phyloP scores from a whole-genome alignment of 352 stramenopile genomes.

The Globisporangium canariense region DNA sequence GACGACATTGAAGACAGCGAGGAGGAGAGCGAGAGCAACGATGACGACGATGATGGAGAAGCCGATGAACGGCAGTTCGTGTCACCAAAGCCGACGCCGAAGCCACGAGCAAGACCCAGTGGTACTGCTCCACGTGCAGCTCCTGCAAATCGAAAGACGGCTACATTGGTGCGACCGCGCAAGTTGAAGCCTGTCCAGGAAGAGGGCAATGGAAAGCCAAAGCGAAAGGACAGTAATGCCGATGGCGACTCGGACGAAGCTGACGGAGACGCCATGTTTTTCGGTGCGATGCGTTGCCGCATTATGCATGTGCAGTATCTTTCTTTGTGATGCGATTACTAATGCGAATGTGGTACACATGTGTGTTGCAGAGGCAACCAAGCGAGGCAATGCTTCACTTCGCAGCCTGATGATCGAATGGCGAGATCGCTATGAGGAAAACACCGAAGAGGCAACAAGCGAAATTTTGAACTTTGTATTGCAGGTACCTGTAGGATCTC shows the following conservation, averaged over 20 bases:
- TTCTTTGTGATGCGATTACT: background rate
- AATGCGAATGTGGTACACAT: background rate
- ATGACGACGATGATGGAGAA: constrained; percentile 18
- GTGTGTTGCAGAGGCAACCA: constrained; percentile 46
- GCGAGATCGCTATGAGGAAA: constrained; percentile 67
- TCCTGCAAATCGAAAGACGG: constrained; percentile 17
- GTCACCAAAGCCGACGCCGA: constrained; percentile 12
- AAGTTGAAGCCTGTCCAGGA: constrained; percentile 32
- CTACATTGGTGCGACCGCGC: constrained; percentile 16
- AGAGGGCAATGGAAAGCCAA: constrained; percentile 12
- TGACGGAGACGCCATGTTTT: constrained; percentile 6
- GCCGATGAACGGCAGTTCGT: constrained; percentile 19
- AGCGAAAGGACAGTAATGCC: constrained; percentile 11
- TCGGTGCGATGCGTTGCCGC: constrained; percentile 1
- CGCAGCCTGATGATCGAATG: constrained; percentile 56
- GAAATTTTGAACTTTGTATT: constrained; percentile 82
- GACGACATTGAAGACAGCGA: constrained; percentile 21
- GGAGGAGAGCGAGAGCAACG: constrained; percentile 23
- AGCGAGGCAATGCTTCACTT: constrained; percentile 48
- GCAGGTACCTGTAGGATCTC: constrained; percentile 22
- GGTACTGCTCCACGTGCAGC: background rate
- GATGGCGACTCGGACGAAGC: constrained; percentile 19
- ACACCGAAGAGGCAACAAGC: constrained; percentile 44
- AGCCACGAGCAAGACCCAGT: constrained; percentile 1
- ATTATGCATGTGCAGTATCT: background rate